phyloP scores from a whole-genome alignment of 352 stramenopile genomes.

The Phytophthora meadii region DNA sequence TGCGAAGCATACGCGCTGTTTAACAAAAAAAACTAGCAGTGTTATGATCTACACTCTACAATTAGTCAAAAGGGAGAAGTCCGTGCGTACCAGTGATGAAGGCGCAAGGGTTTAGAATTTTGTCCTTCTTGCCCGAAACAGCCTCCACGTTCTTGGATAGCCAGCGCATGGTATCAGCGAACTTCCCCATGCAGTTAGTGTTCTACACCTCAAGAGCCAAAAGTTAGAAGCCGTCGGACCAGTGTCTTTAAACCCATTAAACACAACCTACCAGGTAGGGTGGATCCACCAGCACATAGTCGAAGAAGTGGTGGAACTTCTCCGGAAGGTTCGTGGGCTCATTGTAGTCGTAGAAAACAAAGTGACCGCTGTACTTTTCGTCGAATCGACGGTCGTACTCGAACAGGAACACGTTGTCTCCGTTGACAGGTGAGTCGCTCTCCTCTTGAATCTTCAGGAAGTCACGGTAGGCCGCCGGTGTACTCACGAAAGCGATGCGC shows the following conservation, averaged over 20 bases:
- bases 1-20: conserved; percentile 54
- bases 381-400: conserved; percentile 65
- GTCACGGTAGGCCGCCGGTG: conserved; percentile 53
- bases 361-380: conserved; percentile 58
- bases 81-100: conserved; percentile 59
- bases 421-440: conserved; percentile 33
- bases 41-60: conserved; percentile 9
- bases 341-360: conserved; percentile 73
- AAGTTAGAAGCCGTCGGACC: neutral
- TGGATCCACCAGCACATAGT: conserved; percentile 64
- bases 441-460: conserved; percentile 50
- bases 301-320: conserved; percentile 66
- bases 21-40: conserved; percentile 3
- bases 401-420: conserved; percentile 58
- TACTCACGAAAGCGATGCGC: conserved; percentile 62
- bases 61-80: neutral
- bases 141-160: conserved; percentile 48
- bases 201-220: conserved; percentile 34
- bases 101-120: conserved; percentile 54
- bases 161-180: conserved; percentile 64
- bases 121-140: conserved; percentile 37
- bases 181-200: conserved; percentile 64
- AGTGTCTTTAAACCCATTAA: neutral
- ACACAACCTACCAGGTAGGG: conserved; percentile 51
- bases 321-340: conserved; percentile 49